Evolutionary conservation across 2,329 filamentous ascomycete species (phyloP).

Genomic region (Cordyceps cicadae): DNA sequence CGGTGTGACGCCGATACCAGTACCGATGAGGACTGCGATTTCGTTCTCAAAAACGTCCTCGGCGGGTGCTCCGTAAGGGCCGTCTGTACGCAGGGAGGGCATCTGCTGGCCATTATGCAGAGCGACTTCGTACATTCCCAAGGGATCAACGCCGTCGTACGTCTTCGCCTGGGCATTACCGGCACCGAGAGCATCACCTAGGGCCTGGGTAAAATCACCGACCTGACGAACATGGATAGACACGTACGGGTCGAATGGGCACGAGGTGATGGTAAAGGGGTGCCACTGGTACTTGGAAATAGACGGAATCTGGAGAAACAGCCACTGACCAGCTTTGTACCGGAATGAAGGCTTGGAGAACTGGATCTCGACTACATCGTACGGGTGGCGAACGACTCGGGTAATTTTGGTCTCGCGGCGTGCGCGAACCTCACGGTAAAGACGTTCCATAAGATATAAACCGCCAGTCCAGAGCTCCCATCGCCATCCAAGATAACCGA

Average conservation of each 20-base stretch:
- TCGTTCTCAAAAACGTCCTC: constrained; percentile 96
- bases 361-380: constrained; percentile 95
- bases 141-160: constrained; percentile 82
- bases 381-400: constrained; percentile 90
- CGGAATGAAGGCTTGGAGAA: constrained; percentile 94
- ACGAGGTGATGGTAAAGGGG: constrained; percentile 97
- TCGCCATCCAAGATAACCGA: constrained; percentile 93
- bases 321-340: constrained; percentile 98
- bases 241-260: constrained; percentile 89
- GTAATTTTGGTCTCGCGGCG: constrained; percentile 81
- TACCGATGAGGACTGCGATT: constrained; percentile 77
- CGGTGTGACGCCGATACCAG: constrained; percentile 78
- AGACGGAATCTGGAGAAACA: constrained; percentile 88
- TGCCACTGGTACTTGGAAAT: constrained; percentile 93
- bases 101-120: constrained; percentile 88
- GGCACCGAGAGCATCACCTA: constrained; percentile 93
- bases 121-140: constrained; percentile 97
- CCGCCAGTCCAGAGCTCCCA: constrained; percentile 87
- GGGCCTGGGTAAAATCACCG: constrained; percentile 86
- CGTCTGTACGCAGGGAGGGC: constrained; percentile 83
- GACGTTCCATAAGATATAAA: constrained; percentile 76
- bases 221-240: constrained; percentile 94
- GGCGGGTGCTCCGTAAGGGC: constrained; percentile 90
- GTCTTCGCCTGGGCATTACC: constrained; percentile 80
- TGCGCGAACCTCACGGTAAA: constrained; percentile 84